phyloP scores from a whole-genome alignment of 2,329 filamentous ascomycete species.

The Pestalotiopsis sp. region DNA sequence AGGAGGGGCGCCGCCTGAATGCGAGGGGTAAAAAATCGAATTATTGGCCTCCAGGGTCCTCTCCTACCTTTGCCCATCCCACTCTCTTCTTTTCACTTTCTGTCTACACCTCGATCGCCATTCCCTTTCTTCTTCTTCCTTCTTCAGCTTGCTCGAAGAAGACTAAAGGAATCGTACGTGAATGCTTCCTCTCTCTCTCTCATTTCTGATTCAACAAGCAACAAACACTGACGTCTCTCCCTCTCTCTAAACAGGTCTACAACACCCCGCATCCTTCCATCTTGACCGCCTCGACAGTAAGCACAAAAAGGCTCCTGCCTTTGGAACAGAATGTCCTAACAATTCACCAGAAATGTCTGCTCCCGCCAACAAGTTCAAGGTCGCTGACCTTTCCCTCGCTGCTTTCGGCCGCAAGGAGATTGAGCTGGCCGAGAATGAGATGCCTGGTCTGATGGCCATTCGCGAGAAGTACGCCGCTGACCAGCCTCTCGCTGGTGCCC shows the following conservation, averaged over 20 bases:
- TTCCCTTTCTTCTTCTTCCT: conserved; percentile 23
- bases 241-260: neutral
- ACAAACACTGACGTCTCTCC: neutral
- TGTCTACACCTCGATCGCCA: conserved; percentile 23
- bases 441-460: conserved; percentile 97
- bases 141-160: conserved; percentile 26
- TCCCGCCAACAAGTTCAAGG: conserved; percentile 94
- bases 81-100: conserved; percentile 22
- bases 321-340: neutral
- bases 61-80: conserved; percentile 29
- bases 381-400: conserved; percentile 95
- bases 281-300: conserved; percentile 13
- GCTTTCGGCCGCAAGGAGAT: conserved; percentile 99
- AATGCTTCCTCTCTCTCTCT: neutral
- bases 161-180: neutral
- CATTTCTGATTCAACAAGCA: neutral
- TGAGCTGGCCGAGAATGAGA: conserved; percentile 93
- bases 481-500: conserved; percentile 91
- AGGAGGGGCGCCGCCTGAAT: neutral
- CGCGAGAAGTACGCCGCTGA: conserved; percentile 87
- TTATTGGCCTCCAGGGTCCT: conserved; percentile 21
- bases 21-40: conserved; percentile 12
- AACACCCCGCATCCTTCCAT: conserved; percentile 17
- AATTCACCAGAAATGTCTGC: conserved; percentile 58
- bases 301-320: neutral